These are phyloP conservation scores for Ajuga chamaepitys DNA, from an alignment of 257 asterid genomes.

Conservation along the genomic window DNA sequence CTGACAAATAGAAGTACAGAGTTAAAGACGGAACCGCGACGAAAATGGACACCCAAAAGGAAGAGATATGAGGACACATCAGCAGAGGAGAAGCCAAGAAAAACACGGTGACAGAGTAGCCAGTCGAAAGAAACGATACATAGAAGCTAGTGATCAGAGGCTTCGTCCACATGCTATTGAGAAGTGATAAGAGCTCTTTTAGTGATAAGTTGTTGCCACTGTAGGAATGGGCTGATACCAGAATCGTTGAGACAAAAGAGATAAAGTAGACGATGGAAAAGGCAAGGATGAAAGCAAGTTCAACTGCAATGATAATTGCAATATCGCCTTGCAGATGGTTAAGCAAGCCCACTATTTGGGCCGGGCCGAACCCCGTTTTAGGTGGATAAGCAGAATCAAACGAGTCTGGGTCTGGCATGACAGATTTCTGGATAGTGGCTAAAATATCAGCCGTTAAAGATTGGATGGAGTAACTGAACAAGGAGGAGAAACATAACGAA, in stretches of 20 bases:
- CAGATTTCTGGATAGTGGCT: not conserved
- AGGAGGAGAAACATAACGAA: not conserved
- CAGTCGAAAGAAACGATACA: constrained; percentile 14
- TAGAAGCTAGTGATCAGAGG: constrained; percentile 36
- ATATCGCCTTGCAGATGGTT: constrained; percentile 11
- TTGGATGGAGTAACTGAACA: constrained; percentile 11
- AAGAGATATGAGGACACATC: not conserved
- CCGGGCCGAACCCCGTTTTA: not conserved
- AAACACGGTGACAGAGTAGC: constrained; percentile 16
- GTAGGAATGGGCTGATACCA: constrained; percentile 28
- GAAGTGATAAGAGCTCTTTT: constrained; percentile 20
- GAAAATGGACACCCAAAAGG: not conserved
- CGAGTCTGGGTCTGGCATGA: constrained; percentile 12
- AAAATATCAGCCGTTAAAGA: constrained; percentile 2
- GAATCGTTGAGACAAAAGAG: constrained; percentile 22
- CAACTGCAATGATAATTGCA: constrained; percentile 8
- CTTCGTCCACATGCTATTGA: constrained; percentile 23
- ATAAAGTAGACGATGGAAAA: constrained; percentile 22
- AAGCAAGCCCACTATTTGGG: not conserved
- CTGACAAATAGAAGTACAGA: constrained; percentile 21
- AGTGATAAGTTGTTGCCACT: constrained; percentile 6
- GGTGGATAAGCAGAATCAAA: not conserved
- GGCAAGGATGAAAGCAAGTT: constrained; percentile 17
- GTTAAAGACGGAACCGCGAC: constrained; percentile 8
- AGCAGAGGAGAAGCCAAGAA: constrained; percentile 8